A percentile compares a stretch with the other conserved stretches of the same genome.
phyloP scores from a whole-genome alignment of 148 eudicot species.

The Beta vulgaris region DNA sequence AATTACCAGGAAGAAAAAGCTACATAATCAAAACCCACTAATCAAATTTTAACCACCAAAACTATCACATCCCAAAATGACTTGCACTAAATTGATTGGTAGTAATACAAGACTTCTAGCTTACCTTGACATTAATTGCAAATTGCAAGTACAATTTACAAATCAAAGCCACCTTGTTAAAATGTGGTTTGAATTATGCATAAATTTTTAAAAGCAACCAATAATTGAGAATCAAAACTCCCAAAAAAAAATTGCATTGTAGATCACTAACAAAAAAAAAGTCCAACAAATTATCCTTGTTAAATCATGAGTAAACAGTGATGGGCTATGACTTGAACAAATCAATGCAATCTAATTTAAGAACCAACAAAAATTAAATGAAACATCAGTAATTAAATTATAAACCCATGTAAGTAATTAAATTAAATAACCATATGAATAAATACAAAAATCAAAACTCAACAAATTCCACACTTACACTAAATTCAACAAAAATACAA shows the following conservation, averaged over 20 bases:
- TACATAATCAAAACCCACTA: background rate
- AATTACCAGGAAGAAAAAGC: too few relatives aligned
- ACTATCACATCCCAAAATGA: slow-evolving; percentile 13
- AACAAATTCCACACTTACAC: background rate
- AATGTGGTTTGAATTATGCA: background rate
- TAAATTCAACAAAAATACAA: slow-evolving; percentile 1
- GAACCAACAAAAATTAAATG: too few relatives aligned
- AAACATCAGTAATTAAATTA: background rate
- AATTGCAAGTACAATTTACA: slow-evolving; percentile 6
- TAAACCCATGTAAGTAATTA: too few relatives aligned
- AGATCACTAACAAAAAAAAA: background rate
- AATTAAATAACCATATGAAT: background rate
- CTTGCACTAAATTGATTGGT: background rate
- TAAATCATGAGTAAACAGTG: background rate
- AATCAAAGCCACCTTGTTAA: slow-evolving; percentile 3
- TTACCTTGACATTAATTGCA: background rate
- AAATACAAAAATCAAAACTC: background rate
- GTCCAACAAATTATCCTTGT: background rate
- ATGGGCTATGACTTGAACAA: too few relatives aligned
- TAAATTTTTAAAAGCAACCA: background rate
- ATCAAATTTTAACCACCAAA: slow-evolving; percentile 5
- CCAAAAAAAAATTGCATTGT: background rate
- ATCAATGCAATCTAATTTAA: too few relatives aligned
- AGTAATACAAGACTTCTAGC: background rate
- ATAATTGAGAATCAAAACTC: background rate